Conservation (phyloP, 129 eudicot genomes). For the Cynara cardunculus region DNA sequence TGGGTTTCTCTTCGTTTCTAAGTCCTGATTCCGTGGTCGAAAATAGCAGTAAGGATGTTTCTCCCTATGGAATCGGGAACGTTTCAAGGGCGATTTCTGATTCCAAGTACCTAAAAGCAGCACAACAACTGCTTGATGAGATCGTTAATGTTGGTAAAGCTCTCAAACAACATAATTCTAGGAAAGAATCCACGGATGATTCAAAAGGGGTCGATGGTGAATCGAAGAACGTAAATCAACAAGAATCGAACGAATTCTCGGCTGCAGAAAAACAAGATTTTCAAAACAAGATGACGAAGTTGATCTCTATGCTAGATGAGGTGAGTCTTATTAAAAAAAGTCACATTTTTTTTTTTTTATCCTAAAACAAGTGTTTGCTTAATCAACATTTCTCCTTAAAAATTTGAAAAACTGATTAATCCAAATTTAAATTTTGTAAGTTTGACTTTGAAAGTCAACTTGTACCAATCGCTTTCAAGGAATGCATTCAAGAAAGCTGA, state of each 20-base stretch:
- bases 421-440: not conserved
- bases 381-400: not conserved
- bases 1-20: constrained; percentile 32
- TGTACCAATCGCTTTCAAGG: not conserved
- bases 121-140: constrained; percentile 78
- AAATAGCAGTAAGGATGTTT: constrained; percentile 19
- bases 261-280: constrained; percentile 75
- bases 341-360: not conserved
- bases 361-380: not conserved
- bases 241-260: constrained; percentile 53
- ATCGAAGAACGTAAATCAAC: constrained; percentile 34
- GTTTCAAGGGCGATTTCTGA: constrained; percentile 40
- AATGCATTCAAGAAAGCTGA: constrained; percentile 16
- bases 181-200: constrained; percentile 41
- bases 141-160: constrained; percentile 72
- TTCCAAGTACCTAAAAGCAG: constrained; percentile 79
- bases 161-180: constrained; percentile 40
- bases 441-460: constrained; percentile 27
- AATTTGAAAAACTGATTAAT: not conserved
- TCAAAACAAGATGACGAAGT: constrained; percentile 72
- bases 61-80: constrained; percentile 42
- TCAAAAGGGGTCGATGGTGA: constrained; percentile 37
- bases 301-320: constrained; percentile 85
- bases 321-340: constrained; percentile 17
- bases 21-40: constrained; percentile 20